Conservation (phyloP, 768 basidiomycete genomes). For the Lactarius evosmus region DNA sequence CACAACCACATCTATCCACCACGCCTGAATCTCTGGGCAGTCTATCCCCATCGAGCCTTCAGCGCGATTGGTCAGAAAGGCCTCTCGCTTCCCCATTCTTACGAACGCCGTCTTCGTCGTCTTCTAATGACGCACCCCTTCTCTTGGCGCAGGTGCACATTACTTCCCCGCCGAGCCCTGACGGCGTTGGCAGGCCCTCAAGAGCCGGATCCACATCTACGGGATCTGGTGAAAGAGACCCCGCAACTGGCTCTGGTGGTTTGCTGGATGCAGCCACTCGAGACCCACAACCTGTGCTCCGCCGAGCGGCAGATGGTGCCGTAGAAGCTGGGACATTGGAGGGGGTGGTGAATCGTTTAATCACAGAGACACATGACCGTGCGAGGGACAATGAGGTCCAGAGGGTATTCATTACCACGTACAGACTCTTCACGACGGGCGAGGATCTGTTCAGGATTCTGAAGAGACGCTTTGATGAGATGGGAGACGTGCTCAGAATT, state of each 20-base stretch:
- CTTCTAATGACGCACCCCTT: not conserved
- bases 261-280: conserved; percentile 14
- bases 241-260: not conserved
- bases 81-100: not conserved
- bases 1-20: not conserved
- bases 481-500: conserved; percentile 16
- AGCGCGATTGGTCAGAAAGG: not conserved
- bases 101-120: not conserved
- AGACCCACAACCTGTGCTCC: conserved; percentile 18
- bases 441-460: conserved; percentile 41
- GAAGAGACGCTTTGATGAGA: conserved; percentile 40
- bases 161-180: not conserved
- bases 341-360: conserved; percentile 42
- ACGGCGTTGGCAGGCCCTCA: too few species aligned
- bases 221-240: not conserved
- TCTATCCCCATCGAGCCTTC: not conserved
- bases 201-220: conserved; percentile 1
- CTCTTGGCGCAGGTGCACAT: conserved; percentile 11
- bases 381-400: conserved; percentile 39
- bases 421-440: conserved; percentile 42
- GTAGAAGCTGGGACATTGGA: conserved; percentile 44
- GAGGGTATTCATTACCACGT: conserved; percentile 43
- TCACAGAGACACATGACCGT: conserved; percentile 29
- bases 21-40: conserved; percentile 1
- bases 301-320: conserved; percentile 29